Conservation (phyloP, 2,329 filamentous ascomycete genomes). For the Nigrospora sphaerica region DNA sequence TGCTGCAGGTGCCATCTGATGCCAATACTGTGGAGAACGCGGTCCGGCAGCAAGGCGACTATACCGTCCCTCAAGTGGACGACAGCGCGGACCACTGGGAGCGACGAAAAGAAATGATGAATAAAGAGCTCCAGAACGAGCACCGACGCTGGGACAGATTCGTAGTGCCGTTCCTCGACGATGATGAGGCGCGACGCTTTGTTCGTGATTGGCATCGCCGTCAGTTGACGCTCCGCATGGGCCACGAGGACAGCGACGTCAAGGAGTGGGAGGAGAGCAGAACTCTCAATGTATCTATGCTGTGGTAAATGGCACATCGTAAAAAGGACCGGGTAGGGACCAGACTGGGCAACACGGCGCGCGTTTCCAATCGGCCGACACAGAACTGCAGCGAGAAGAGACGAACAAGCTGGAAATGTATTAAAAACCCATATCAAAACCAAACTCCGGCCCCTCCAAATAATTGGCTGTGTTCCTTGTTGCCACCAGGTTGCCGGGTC, state of each 20-base stretch:
- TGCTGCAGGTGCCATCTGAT: no score
- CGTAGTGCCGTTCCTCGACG: constrained; percentile 48
- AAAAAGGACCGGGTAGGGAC: no score
- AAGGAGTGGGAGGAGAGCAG: constrained; percentile 18
- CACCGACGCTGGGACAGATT: constrained; percentile 35
- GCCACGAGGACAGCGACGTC: constrained; percentile 2
- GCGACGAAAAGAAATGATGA: neutral
- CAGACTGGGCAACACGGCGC: no score
- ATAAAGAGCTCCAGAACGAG: constrained; percentile 17
- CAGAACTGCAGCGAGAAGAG: no score
- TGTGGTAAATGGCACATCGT: constrained; percentile 14
- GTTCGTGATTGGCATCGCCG: constrained; percentile 35
- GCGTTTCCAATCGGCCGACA: no score
- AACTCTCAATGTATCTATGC: constrained; percentile 16
- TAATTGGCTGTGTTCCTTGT: no score
- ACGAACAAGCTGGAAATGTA: neutral
- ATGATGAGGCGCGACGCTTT: constrained; percentile 45
- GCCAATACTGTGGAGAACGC: neutral
- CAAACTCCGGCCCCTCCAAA: neutral
- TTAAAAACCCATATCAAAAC: constrained; percentile 4
- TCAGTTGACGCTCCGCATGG: constrained; percentile 19
- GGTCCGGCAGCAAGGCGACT: neutral
- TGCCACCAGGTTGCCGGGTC: no score
- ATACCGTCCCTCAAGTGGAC: neutral
- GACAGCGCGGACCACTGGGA: neutral